Conservation (phyloP, 2,329 filamentous ascomycete species). For the Fusarium caatingaense region DNA sequence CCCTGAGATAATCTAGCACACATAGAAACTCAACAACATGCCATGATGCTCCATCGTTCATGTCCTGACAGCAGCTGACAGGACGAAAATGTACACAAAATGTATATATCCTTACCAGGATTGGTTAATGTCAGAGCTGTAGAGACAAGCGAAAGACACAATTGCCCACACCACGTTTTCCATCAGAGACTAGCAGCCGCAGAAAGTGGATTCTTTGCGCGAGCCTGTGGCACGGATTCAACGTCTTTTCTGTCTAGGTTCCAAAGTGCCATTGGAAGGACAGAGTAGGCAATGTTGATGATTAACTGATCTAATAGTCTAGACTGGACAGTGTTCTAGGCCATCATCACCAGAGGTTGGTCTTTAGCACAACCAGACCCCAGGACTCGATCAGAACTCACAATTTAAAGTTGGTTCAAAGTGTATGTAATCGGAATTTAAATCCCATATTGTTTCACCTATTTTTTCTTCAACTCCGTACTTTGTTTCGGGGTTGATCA, state of each 20-base stretch:
- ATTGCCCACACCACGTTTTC: conserved; percentile 24
- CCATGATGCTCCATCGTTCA: conserved; percentile 32
- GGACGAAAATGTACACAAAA: conserved; percentile 15
- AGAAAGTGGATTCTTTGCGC: conserved; percentile 31
- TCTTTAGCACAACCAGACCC: not conserved
- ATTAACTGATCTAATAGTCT: conserved; percentile 13
- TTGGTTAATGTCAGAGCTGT: conserved; percentile 10
- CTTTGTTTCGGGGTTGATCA: conserved; percentile 19
- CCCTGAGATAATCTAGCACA: conserved; percentile 17
- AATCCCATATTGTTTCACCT: not conserved
- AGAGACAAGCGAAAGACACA: conserved; percentile 4
- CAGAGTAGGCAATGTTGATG: conserved; percentile 11
- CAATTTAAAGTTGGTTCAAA: not conserved
- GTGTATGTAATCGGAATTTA: not conserved
- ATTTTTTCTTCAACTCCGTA: conserved; percentile 6
- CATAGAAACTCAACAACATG: conserved; percentile 33
- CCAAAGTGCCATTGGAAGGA: not conserved
- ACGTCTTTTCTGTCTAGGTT: conserved; percentile 33
- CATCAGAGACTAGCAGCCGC: conserved; percentile 22
- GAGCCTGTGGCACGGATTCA: conserved; percentile 36
- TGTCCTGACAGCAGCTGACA: conserved; percentile 20
- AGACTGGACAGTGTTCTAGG: conserved; percentile 22
- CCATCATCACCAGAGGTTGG: not conserved
- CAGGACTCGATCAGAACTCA: not conserved
- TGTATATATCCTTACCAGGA: conserved; percentile 7